A percentile compares a stretch with the other conserved stretches of the same genome.
phyloP scores from a whole-genome alignment of 2,329 filamentous ascomycete species.

The Colletotrichum sp. region DNA sequence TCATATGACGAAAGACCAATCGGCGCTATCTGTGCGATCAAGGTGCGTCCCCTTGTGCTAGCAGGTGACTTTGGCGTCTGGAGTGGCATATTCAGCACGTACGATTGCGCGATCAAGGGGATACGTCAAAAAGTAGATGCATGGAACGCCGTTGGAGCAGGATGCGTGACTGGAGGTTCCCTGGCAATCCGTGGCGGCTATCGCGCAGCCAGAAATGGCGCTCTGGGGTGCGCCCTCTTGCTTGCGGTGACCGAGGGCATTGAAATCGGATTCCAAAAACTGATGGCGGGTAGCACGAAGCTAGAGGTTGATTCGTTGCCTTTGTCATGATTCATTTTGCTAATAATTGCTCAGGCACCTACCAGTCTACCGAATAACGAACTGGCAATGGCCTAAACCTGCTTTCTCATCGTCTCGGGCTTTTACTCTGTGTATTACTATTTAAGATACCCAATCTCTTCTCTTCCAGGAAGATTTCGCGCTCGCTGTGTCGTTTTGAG shows the following conservation, averaged over 20 bases:
- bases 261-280: conserved; percentile 91
- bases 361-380: fast-evolving
- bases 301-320: conserved; percentile 64
- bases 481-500: fast-evolving
- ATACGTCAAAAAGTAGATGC: conserved; percentile 95
- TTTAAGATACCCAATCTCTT: not conserved
- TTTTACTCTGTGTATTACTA: not conserved
- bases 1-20: conserved; percentile 94
- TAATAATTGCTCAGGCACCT: not conserved
- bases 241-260: conserved; percentile 86
- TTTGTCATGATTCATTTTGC: fast-evolving
- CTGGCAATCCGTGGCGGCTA: conserved; percentile 90
- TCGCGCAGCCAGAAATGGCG: conserved; percentile 86
- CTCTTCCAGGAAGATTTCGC: not conserved
- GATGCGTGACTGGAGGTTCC: conserved; percentile 93
- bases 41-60: conserved; percentile 92
- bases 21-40: conserved; percentile 95
- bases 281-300: conserved; percentile 89
- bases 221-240: conserved; percentile 93
- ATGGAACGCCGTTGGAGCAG: conserved; percentile 87
- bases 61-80: conserved; percentile 98
- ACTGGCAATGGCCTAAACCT: not conserved
- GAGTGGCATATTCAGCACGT: conserved; percentile 79
- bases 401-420: not conserved
- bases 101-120: conserved; percentile 96